A percentile compares a stretch with the other conserved stretches of the same genome.
These are phyloP conservation scores for Aspergillus oerlinghausenensis DNA, from an alignment of 2,329 filamentous ascomycete species.

Conservation along the genomic window DNA sequence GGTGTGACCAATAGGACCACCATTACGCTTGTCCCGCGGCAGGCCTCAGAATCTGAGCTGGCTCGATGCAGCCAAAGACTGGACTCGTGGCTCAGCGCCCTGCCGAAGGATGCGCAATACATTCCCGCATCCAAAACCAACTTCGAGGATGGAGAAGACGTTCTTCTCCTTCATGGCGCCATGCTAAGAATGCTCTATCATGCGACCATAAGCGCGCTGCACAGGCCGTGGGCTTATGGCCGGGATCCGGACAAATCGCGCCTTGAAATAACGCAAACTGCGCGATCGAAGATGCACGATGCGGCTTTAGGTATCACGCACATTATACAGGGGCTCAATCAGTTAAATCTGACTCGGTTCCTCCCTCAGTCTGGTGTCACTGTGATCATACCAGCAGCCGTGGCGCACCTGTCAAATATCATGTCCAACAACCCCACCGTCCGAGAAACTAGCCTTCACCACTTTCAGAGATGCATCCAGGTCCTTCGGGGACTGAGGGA, in stretches of 20 bases:
- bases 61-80: slow-evolving; percentile 71
- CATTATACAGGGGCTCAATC: slow-evolving; percentile 69
- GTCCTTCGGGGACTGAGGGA: slow-evolving; percentile 79
- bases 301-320: slow-evolving; percentile 75
- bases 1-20: slow-evolving; percentile 61
- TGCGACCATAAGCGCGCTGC: slow-evolving; percentile 81
- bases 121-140: slow-evolving; percentile 57
- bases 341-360: slow-evolving; percentile 65
- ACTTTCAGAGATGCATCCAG: slow-evolving; percentile 79
- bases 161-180: slow-evolving; percentile 64
- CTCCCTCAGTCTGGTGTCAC: slow-evolving; percentile 82
- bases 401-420: slow-evolving; percentile 82
- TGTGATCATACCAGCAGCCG: slow-evolving; percentile 79
- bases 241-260: slow-evolving; percentile 41
- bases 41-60: slow-evolving; percentile 71
- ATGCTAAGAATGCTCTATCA: slow-evolving; percentile 87
- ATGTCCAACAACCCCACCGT: slow-evolving; percentile 68
- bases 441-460: slow-evolving; percentile 64
- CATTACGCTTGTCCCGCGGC: slow-evolving; percentile 82
- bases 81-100: slow-evolving; percentile 64
- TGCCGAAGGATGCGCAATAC: slow-evolving; percentile 68
- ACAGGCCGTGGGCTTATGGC: slow-evolving; percentile 77
- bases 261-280: slow-evolving; percentile 63
- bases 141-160: slow-evolving; percentile 47
- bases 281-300: slow-evolving; percentile 73